Evolutionary conservation across 2,329 filamentous ascomycete species (phyloP), one percentile per base, ranked within the genome.

Genomic region (Alternaria sp.): DNA sequence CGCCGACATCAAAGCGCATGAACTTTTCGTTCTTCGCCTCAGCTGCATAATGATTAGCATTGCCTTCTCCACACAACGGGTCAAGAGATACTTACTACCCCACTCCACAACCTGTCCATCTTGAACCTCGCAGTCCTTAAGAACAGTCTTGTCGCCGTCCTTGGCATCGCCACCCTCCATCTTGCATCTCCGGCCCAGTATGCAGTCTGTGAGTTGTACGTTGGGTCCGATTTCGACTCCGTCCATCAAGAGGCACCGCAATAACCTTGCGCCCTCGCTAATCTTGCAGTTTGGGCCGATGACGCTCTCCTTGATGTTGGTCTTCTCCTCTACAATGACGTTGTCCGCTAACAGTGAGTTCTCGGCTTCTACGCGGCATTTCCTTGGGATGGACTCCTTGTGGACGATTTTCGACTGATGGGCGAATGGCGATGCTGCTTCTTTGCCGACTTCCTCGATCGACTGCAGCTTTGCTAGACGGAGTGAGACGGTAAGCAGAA

Each of bases 231-330:
- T 87, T 8, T 92, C 89, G 1, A 92, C 94, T 4, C 93, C 93
- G 64, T 98, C 95, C 93, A 98, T 97, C 20, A 98, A 83, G 51
- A 98, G 81, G 79, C 95, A 98, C 68, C 94, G 88, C n/a, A 89
- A 90, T 47, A 99, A 82, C 69, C 94, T 92, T 28, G 92, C 93
- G n/a, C 94, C 93, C 70, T 91, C 89, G 66, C 90, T 89, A 68
- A 99, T 95, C 72, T 92, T 90, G 78, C 93, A 97, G 71, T 93
- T 93, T 5, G 92, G 89, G 3, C 96, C 96, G 44, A 99, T 88
- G 28, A 97, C 93, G 41, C 87, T 91, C 80, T 97, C 93, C 79
- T 97, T 97, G 82, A 99, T 92, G n/a, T 94, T 91, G 23, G 89
- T 90, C 78, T 95, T 95, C 72, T 95, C 92, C 75, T 95, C 92